Evolutionary conservation across 345 rosid species (phyloP), one percentile per base, ranked within the genome.

Genomic region (Citrus mangshanensis): DNA sequence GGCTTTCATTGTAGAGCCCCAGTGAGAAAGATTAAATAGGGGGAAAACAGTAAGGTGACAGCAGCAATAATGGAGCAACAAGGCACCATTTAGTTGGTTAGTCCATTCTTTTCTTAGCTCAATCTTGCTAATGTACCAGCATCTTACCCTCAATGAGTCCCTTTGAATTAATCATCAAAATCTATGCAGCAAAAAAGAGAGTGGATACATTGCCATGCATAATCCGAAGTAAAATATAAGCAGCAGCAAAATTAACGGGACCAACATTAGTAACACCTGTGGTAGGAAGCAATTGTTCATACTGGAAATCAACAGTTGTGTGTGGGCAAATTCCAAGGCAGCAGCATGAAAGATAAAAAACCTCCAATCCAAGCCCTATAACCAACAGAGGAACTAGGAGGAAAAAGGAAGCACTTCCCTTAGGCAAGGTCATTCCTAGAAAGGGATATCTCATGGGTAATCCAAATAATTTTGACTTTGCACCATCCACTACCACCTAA

Each of bases 81-180:
- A 75, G 18, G 34, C 62, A 40, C 72, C 70, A 46, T 74, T 60
- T 80, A 51, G 78, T 65, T 80, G 84, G 82, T 46, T 61, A 51
- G 78, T 82, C 79, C 77, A 75, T 82, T 80, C 72, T 25, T 7
- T 64, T 54, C 30, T 81, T 38, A 64, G 72, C 22, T 28, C 25
- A 34, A 71, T 34, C 25, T 51, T 28, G 78, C 70, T 62, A 68
- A 24, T 35, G 51, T 61, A 78, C 28, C 59, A 73, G 54, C 68
- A 25, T 14, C 34, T 54, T 32, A 25, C 14, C 62, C 32, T 54
- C 63, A 34, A 14, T 18, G 38, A 35, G 49, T 18, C 27, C 63
- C 34, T 16, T 49, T 25, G 58, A 49, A 30, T 49, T 42, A 65
- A 58, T n/a, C 21, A 49, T 10, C 22, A 30, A 40, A 60, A 46